Base-by-base conservation (phyloP, 2,329 filamentous ascomycete genomes). In the Trichoderma citrinoviride region DNA sequence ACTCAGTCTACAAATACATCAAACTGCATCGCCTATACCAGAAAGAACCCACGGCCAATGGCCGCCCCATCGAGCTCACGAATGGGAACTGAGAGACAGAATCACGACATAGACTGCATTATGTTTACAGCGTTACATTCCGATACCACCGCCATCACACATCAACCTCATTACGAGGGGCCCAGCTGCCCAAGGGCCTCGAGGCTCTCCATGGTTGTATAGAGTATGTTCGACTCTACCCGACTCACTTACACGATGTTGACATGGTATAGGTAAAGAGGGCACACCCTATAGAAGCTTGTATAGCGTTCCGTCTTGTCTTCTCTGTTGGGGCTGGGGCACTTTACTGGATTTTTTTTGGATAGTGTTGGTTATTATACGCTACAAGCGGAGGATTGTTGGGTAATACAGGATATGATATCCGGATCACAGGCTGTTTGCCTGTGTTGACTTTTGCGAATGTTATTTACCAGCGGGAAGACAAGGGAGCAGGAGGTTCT, bases 1-100 rank as follows among this genome's bases (percentile, higher is more conserved):
- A 87, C 41, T 85, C 86, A 1, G 90, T 93, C 46, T 89, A 90
- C 62, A 80, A 88, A 65, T 90, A 91, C 72, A 90, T 91, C 68
- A 82, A 87, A 64, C 78, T 87, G 65, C 82, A 90, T 68, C 79
- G 80, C 47, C 77, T 91, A 12, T 91, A 90, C 71, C 78, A 64
- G 43, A 62, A 46, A 44, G 12, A 54, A 7, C 47, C 58, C 58
- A 37, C 41, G 5, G 3, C 49, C 3, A 46, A 53, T 17, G 40
- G 46, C 6, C 43, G 21, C 12, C 49, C 41, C 19, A n/a, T 27
- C 37, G 49, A 62, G 27, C 44, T 46, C 8, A 44, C 49, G 25
- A 62, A 62, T n/a, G 58, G 58, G 29, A 62, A 62, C 14, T 52
- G 21, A 52, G 10, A 33, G 5, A 23, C 37, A 37, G 21, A 41